Evolutionary conservation across 495 filamentous ascomycete species (phyloP), one percentile per base, ranked within the genome.

Genomic region (Xanthoparmelia taractica): DNA sequence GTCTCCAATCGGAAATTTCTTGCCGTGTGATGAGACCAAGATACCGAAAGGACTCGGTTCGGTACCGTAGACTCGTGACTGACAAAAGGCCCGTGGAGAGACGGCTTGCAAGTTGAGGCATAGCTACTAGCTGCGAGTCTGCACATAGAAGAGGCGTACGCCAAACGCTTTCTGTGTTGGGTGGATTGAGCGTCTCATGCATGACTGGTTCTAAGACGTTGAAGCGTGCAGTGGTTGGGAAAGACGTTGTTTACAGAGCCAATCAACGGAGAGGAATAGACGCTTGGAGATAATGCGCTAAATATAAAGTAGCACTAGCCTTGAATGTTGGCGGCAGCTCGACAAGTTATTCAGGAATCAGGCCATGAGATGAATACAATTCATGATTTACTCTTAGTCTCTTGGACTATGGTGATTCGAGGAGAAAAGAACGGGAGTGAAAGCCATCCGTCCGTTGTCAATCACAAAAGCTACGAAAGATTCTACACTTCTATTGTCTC

Each of bases 131-230:
- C 48, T 52, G 6, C 4, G 0, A 27, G 23, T n/a, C n/a, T 25
- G 18, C n/a, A 27, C 1, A 23, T 48, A 18, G 20, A 58, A 8
- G 34, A 38, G 38, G 36, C 56, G 38, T 58, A 18, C 34, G 56
- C 48, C 60, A 62, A 62, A 56, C 50, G 60, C 60, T 57, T 57
- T 57, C 29, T 38, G 60, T 62, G 31, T 45, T 40, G 60, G 29
- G 17, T 52, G 10, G 11, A 52, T 13, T 54, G 59, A 37, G n/a
- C 59, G 29, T 47, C 13, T 52, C 33, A 60, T 60, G 59, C 59
- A 60, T 37, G 59, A 60, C 43, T 60, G 59, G 56, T 23, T 13
- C n/a, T 17, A 12, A 43, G 40, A 38, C 27, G 29, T 33, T 54
- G 50, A 54, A 33, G 59, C 33, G 50, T 52, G 59, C 43, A 48